Percentiles rank a stretch among this genome's conserved stretches.
Conservation (phyloP, 2,329 filamentous ascomycete genomes). For the Arthrobotrys entomopaga region DNA sequence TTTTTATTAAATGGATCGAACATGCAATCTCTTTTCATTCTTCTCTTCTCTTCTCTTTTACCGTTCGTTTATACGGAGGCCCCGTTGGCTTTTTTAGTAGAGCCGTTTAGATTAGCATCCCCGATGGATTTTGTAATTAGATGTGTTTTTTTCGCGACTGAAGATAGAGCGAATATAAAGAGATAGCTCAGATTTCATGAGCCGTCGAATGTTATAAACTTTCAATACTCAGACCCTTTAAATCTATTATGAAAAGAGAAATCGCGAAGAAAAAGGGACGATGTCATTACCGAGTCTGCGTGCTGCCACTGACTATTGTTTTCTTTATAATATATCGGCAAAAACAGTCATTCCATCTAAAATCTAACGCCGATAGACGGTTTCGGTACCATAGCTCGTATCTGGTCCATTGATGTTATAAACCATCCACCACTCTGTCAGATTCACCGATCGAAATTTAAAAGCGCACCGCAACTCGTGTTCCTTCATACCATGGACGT, state of each 20-base stretch:
- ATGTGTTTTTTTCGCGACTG: conserved; percentile 25
- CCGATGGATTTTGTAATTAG: conserved; percentile 43
- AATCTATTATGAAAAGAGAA: no score
- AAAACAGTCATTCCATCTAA: no score
- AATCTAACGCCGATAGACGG: conserved; percentile 65
- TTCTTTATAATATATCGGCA: no score
- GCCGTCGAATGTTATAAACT: neutral
- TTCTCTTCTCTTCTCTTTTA: conserved; percentile 7
- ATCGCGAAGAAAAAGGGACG: no score
- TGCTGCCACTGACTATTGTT: no score
- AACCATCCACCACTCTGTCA: conserved; percentile 70
- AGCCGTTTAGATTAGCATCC: neutral
- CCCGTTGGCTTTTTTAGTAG: neutral
- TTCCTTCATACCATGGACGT: conserved; percentile 76
- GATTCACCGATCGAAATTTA: conserved; percentile 68
- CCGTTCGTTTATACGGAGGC: neutral
- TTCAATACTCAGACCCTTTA: no score
- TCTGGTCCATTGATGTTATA: conserved; percentile 77
- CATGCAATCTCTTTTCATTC: conserved; percentile 18
- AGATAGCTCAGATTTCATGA: conserved; percentile 7
- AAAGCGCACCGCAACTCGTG: conserved; percentile 78
- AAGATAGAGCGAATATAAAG: conserved; percentile 26
- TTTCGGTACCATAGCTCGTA: conserved; percentile 75
- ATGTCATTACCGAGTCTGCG: no score
- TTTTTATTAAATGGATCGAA: conserved; percentile 46